phyloP scores from a whole-genome alignment of 2,329 filamentous ascomycete genomes.

The Paraphaeosphaeria minitans region DNA sequence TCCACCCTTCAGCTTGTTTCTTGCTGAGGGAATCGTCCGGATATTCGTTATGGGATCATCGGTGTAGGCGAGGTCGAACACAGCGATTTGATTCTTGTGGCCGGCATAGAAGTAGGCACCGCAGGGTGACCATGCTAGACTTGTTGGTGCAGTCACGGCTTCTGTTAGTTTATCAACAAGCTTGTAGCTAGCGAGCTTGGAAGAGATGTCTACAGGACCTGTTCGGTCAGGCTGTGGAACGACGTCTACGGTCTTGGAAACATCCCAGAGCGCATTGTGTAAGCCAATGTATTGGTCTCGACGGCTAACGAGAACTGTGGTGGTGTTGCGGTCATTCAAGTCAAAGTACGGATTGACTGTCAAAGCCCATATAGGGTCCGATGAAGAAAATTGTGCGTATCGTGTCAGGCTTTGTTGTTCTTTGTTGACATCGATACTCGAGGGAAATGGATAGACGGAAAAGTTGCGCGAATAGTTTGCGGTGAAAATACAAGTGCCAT shows the following conservation, averaged over 20 bases:
- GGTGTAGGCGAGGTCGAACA: conserved; percentile 60
- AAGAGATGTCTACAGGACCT: conserved; percentile 30
- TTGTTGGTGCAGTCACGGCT: conserved; percentile 60
- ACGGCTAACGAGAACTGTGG: conserved; percentile 58
- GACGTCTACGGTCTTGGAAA: conserved; percentile 14
- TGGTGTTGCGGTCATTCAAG: conserved; percentile 56
- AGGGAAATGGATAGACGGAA: conserved; percentile 51
- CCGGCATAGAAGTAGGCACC: conserved; percentile 63
- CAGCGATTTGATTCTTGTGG: conserved; percentile 57
- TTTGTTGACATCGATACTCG: conserved; percentile 15
- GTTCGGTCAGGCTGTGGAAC: neutral
- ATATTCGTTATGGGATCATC: conserved; percentile 51
- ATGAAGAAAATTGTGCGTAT: conserved; percentile 53
- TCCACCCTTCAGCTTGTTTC: conserved; percentile 50
- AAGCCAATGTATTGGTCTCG: conserved; percentile 62
- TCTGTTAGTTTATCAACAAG: conserved; percentile 62
- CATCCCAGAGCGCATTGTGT: conserved; percentile 58
- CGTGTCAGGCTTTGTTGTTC: conserved; percentile 42
- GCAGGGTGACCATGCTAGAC: conserved; percentile 57
- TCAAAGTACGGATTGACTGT: conserved; percentile 61
- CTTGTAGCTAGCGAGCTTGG: conserved; percentile 57
- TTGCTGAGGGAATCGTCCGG: conserved; percentile 54
- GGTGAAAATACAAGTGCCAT: conserved; percentile 63
- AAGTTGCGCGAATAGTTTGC: conserved; percentile 60
- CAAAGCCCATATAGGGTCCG: conserved; percentile 59